These are phyloP conservation scores for Myxozyma sirexii DNA, from an alignment of 805 yeast genomes.

Conservation along the genomic window DNA sequence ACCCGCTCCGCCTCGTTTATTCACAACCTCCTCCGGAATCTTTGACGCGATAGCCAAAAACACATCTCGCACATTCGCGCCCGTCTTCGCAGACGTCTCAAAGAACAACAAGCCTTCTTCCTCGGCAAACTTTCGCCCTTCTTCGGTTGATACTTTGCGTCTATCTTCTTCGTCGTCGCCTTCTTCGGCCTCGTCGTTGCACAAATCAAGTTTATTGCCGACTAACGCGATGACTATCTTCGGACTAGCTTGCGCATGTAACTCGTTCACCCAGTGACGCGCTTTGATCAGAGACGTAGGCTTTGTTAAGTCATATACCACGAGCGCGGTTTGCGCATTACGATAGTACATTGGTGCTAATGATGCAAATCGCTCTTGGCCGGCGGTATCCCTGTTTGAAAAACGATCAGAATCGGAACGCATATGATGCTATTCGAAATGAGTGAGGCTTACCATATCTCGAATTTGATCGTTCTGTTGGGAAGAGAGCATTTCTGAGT, in stretches of 20 bases:
- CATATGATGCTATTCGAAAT: too few relatives aligned
- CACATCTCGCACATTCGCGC: constrained; percentile 85
- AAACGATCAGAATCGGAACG: too few relatives aligned
- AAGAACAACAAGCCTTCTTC: constrained; percentile 89
- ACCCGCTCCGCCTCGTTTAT: constrained; percentile 32
- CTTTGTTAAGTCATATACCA: constrained; percentile 92
- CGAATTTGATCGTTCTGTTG: constrained; percentile 84
- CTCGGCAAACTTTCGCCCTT: constrained; percentile 83
- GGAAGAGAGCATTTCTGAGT: constrained; percentile 92
- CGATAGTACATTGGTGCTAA: constrained; percentile 97
- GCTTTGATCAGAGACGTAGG: constrained; percentile 97
- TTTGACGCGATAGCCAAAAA: constrained; percentile 86
- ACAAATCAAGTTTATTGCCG: constrained; percentile 85
- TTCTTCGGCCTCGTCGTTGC: constrained; percentile 46
- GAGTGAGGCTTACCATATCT: constrained; percentile 62
- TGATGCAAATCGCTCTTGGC: constrained; percentile 95
- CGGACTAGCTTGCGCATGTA: constrained; percentile 92
- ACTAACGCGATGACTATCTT: constrained; percentile 90
- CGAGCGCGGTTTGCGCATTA: constrained; percentile 97
- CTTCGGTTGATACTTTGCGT: constrained; percentile 81
- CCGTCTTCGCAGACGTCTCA: constrained; percentile 93
- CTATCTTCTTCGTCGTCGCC: constrained; percentile 30
- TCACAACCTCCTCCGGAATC: constrained; percentile 59
- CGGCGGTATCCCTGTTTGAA: constrained; percentile 86
- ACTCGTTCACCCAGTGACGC: constrained; percentile 96